These are phyloP conservation scores for Sisymbrium irio DNA, from an alignment of 345 rosid species.

Conservation along the genomic window DNA sequence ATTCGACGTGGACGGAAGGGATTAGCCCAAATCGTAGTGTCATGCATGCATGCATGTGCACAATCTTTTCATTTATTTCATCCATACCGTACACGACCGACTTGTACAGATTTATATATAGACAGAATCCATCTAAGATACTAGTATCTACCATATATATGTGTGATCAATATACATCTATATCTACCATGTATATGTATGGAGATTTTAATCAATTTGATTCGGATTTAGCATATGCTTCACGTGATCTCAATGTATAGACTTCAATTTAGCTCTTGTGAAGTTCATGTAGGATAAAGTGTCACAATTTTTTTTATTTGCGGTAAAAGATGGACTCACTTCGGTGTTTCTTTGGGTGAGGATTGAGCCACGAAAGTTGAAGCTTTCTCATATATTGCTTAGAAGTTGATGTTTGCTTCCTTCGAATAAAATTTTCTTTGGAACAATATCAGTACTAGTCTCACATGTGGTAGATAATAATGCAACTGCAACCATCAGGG, in stretches of 20 bases:
- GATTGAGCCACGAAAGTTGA: background rate
- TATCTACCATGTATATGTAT: background rate
- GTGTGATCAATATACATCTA: no score
- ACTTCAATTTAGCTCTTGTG: background rate
- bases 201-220: background rate
- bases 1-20: conserved; percentile 32
- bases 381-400: background rate
- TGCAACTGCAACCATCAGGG: background rate
- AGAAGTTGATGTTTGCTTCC: background rate
- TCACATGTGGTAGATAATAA: background rate
- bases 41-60: conserved; percentile 40
- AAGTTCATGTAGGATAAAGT: background rate
- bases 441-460: background rate
- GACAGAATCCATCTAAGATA: background rate
- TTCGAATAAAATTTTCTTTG: background rate
- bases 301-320: background rate
- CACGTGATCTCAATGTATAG: background rate
- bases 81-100: conserved; percentile 20
- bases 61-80: conserved; percentile 11
- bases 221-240: background rate
- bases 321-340: background rate
- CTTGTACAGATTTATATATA: background rate
- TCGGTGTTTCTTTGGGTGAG: background rate
- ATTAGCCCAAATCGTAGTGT: conserved; percentile 21
- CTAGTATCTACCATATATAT: background rate